Conservation (phyloP, 1,284 basidiomycete species). For the Sporisorium iseilematis-ciliati region DNA sequence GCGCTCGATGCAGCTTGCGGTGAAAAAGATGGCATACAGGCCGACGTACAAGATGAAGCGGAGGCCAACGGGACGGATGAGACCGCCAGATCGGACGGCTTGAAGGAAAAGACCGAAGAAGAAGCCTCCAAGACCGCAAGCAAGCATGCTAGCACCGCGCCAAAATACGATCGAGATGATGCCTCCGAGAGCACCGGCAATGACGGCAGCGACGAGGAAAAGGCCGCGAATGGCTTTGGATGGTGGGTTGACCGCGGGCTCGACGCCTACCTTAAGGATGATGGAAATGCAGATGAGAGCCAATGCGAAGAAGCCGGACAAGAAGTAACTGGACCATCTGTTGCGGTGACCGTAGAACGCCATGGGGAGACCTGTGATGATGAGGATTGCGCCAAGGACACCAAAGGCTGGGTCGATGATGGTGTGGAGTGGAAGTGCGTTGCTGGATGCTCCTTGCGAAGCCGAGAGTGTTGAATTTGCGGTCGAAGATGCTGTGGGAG, state of each 20-base stretch:
- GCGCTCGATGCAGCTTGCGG: conserved; percentile 47
- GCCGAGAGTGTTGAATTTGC: conserved; percentile 15
- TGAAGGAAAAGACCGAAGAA: conserved; percentile 87
- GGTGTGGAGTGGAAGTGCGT: conserved; percentile 48
- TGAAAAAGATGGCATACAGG: conserved; percentile 65
- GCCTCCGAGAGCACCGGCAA: conserved; percentile 85
- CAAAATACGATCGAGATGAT: conserved; percentile 73
- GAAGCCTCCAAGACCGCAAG: conserved; percentile 81
- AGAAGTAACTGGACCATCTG: conserved; percentile 52
- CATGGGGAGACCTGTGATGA: conserved; percentile 87
- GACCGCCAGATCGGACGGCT: conserved; percentile 82
- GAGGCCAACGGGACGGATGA: conserved; percentile 80
- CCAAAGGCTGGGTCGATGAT: conserved; percentile 87
- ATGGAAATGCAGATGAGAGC: conserved; percentile 86
- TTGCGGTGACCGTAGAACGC: conserved; percentile 82
- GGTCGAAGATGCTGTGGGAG: conserved; percentile 11
- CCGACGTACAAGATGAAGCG: conserved; percentile 90
- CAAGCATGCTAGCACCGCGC: conserved; percentile 46
- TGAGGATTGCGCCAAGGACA: conserved; percentile 86
- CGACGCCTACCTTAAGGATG: conserved; percentile 88
- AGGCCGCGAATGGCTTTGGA: conserved; percentile 82
- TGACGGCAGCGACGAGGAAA: conserved; percentile 84
- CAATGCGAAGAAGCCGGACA: conserved; percentile 86
- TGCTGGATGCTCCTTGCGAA: conserved; percentile 8
- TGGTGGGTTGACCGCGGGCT: conserved; percentile 84